phyloP scores from a whole-genome alignment of 768 basidiomycete species.

The Amanita polypyramis region DNA sequence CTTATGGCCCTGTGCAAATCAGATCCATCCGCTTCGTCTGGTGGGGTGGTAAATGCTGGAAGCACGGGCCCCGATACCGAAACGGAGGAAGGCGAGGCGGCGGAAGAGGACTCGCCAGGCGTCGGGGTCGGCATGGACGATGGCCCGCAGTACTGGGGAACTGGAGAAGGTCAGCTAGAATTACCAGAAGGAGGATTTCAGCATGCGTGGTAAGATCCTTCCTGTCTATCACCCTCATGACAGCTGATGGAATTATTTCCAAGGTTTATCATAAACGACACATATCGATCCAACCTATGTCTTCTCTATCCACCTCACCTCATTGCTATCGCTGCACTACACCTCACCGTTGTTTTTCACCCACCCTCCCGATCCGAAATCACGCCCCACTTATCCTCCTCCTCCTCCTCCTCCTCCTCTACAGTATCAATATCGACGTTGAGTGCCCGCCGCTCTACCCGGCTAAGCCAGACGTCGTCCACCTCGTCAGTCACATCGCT shows the following conservation, averaged over 20 bases:
- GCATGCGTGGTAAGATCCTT: constrained; percentile 68
- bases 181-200: constrained; percentile 72
- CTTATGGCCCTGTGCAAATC: constrained; percentile 68
- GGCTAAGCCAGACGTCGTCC: constrained; percentile 24
- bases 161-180: constrained; percentile 69
- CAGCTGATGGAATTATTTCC: not conserved
- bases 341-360: constrained; percentile 76
- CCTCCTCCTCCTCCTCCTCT: constrained; percentile 16
- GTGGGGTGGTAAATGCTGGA: not conserved
- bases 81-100: constrained; percentile 44
- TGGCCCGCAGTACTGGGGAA: constrained; percentile 69
- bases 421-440: constrained; percentile 19
- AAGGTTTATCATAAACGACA: constrained; percentile 97
- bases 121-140: constrained; percentile 35
- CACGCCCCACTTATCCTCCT: constrained; percentile 20
- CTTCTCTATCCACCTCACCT: constrained; percentile 94
- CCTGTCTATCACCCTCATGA: not conserved
- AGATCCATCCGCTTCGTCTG: constrained; percentile 26
- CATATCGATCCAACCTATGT: constrained; percentile 86
- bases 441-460: constrained; percentile 40
- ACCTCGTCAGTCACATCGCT: constrained; percentile 14
- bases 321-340: constrained; percentile 86
- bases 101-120: constrained; percentile 29
- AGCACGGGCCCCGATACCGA: constrained; percentile 20
- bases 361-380: constrained; percentile 38